Evolutionary conservation across 345 rosid species (phyloP), one percentile per base, ranked within the genome.

Genomic region (Syzygium aromaticum): DNA sequence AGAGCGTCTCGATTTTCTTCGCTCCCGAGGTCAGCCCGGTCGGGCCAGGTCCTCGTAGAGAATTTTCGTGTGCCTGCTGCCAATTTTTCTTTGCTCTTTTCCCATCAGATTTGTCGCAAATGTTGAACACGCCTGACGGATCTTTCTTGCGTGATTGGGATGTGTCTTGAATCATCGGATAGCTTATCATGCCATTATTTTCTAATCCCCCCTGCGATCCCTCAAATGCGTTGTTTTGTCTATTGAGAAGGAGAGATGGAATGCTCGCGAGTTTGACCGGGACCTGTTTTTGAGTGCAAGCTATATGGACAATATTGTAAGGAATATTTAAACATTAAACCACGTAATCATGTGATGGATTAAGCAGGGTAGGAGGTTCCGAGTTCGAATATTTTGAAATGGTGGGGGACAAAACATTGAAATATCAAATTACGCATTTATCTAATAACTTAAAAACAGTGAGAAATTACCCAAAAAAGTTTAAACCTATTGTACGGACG

Each of bases 341-440:
- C 0, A 0, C 3, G 0, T 17, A 67, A 33, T 67, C 46, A 33
- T 67, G 3, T 9, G 17, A 67, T 5, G 4, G 2, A 8, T 33
- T 67, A 33, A 33, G 78, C 5, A 67, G 2, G 17, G 23, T 1
- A 33, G 0, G 23, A 67, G 3, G 2, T 33, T 6, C 0, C 3
- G 1, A 33, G 3, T 38, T 67, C 6, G 19, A 38, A 73, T 38
- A 1, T 38, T 38, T 73, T 19, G 7, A 33, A 3, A 21, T 6
- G 11, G 5, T n/a, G 7, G 17, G 4, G 10, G 1, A 40, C 1
- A 38, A 0, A 30, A 16, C 0, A 67, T 7, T 5, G 30, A 38
- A 0, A 67, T 17, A 33, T 17, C 4, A 33, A 30, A 67, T 2
- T 3, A 8, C 12, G 2, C 1, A 4, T 2, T 17, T 2, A 19